Percentiles rank a stretch among this genome's conserved stretches.
These are phyloP conservation scores for Tylopilus sp. DNA, from an alignment of 1,284 basidiomycete species.

Conservation along the genomic window DNA sequence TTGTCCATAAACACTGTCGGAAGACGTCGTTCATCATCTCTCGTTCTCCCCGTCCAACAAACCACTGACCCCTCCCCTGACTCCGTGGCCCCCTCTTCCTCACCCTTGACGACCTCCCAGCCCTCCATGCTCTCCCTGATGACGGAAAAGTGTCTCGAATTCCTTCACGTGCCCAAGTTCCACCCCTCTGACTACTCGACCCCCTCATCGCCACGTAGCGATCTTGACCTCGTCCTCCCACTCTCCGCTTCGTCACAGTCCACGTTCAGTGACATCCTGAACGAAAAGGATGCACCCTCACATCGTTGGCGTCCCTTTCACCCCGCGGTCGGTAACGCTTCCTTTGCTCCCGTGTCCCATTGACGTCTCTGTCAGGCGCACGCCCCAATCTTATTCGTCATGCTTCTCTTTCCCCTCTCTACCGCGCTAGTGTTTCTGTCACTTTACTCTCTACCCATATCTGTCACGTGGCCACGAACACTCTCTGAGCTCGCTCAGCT, in stretches of 20 bases:
- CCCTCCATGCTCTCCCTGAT: constrained; percentile 50
- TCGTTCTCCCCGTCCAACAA: constrained; percentile 31
- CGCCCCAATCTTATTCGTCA: constrained; percentile 60
- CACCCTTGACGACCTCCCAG: constrained; percentile 7
- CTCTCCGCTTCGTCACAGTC: constrained; percentile 55
- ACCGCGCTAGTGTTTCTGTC: constrained; percentile 48
- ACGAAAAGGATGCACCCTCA: constrained; percentile 38
- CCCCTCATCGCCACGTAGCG: constrained; percentile 48
- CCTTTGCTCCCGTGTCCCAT: constrained; percentile 16
- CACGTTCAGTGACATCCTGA: constrained; percentile 47
- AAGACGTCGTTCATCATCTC: constrained; percentile 46
- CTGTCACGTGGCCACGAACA: constrained; percentile 70
- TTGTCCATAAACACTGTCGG: constrained; percentile 53
- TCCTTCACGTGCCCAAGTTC: constrained; percentile 45
- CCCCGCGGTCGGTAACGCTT: constrained; percentile 45
- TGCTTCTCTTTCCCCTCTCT: constrained; percentile 66
- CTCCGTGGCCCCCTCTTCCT: not conserved
- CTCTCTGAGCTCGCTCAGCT: constrained; percentile 70
- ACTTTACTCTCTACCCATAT: constrained; percentile 63
- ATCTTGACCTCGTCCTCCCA: constrained; percentile 62
- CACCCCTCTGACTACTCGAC: constrained; percentile 36
- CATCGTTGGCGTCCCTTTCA: constrained; percentile 41
- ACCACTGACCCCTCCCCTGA: not conserved
- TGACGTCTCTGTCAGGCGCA: constrained; percentile 45
- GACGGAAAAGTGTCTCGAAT: constrained; percentile 48